phyloP scores from a whole-genome alignment of 768 basidiomycete species.

The Pisolithus microcarpus region DNA sequence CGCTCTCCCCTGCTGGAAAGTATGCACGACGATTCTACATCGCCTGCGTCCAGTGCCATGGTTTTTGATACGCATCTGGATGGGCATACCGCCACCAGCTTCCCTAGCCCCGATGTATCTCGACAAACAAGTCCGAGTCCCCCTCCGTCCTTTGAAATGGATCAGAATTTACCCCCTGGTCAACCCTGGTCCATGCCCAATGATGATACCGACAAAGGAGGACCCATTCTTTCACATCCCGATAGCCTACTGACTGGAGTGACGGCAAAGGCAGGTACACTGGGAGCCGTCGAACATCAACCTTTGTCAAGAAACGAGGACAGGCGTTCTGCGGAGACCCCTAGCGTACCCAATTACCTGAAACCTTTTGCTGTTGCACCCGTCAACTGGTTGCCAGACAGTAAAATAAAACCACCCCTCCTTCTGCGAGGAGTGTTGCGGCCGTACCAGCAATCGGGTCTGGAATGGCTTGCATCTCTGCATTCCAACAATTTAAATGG shows the following conservation, averaged over 20 bases:
- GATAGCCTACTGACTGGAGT: constrained; percentile 1
- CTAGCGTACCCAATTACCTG: constrained; percentile 46
- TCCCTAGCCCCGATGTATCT: background rate
- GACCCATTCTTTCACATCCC: background rate
- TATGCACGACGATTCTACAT: constrained; percentile 19
- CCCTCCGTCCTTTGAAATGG: background rate
- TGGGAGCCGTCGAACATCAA: background rate
- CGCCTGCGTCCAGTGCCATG: constrained; percentile 23
- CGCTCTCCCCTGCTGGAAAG: constrained; percentile 18
- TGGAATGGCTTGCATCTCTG: constrained; percentile 90
- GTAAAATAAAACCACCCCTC: constrained; percentile 55
- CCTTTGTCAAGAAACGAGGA: constrained; percentile 14
- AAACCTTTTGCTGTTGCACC: constrained; percentile 65
- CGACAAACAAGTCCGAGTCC: background rate
- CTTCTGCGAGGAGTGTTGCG: constrained; percentile 83
- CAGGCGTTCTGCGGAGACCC: constrained; percentile 28
- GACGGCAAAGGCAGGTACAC: background rate
- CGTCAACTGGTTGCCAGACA: constrained; percentile 56
- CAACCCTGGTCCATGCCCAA: background rate
- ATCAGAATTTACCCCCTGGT: background rate
- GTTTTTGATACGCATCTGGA: constrained; percentile 12
- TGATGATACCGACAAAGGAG: background rate
- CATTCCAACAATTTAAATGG: constrained; percentile 77
- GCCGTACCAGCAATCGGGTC: constrained; percentile 87
- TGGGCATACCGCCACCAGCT: constrained; percentile 5